Percentiles rank a stretch among this genome's conserved stretches.
Conservation (phyloP, 345 rosid species). For the Schrenkiella parvula region DNA sequence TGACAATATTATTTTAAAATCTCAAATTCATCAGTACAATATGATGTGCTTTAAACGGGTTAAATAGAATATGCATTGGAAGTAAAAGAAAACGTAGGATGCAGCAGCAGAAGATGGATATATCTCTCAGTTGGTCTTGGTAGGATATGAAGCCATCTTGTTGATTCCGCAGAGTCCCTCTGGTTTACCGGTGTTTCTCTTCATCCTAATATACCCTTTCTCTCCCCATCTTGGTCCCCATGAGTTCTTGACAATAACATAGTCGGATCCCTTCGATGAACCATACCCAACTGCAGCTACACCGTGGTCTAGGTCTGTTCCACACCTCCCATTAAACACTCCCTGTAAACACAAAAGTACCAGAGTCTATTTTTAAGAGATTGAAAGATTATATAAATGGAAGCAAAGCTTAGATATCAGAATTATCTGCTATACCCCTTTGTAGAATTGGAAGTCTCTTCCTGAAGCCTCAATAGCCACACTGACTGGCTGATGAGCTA, state of each 20-base stretch:
- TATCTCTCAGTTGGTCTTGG: constrained; percentile 35
- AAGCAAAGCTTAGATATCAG: background rate
- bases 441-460: constrained; percentile 68
- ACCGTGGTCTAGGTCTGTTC: constrained; percentile 66
- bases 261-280: constrained; percentile 54
- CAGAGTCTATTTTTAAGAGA: background rate
- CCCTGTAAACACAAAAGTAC: constrained; percentile 45
- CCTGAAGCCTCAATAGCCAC: constrained; percentile 84
- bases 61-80: background rate
- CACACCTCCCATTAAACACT: constrained; percentile 64
- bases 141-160: constrained; percentile 86
- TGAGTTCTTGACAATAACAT: constrained; percentile 77
- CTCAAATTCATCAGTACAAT: constrained; percentile 27
- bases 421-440: constrained; percentile 47
- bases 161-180: constrained; percentile 81
- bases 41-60: background rate
- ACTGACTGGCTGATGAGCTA: constrained; percentile 74
- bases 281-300: constrained; percentile 87
- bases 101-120: background rate
- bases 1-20: constrained; percentile 20
- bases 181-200: constrained; percentile 70
- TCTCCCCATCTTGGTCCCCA: constrained; percentile 92
- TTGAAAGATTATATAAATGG: background rate
- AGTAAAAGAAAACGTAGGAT: background rate
- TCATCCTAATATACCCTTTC: constrained; percentile 71